Conservation (phyloP, 768 basidiomycete species). For the Suillus fuscotomentosus region DNA sequence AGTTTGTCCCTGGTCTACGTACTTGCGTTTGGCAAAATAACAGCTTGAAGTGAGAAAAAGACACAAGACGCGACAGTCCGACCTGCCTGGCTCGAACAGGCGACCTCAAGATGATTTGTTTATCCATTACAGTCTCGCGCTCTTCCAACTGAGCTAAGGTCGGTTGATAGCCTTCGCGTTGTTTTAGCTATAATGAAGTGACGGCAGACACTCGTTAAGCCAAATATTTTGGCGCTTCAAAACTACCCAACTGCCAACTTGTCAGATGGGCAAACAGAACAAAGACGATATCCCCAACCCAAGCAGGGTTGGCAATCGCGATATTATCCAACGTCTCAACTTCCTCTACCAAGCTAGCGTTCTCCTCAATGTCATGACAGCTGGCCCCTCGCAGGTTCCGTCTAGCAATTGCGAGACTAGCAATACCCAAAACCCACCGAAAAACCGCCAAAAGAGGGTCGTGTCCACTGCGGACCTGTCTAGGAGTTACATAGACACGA, state of each 20-base stretch:
- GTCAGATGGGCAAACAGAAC: slow-evolving; percentile 65
- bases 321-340: slow-evolving; percentile 80
- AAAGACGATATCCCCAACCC: slow-evolving; percentile 59
- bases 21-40: neutral
- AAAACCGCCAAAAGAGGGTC: slow-evolving; percentile 27
- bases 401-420: neutral
- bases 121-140: slow-evolving; percentile 45
- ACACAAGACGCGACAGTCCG: slow-evolving; percentile 18
- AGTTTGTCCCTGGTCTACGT: too few species aligned
- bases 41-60: neutral
- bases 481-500: slow-evolving; percentile 58
- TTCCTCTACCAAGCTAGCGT: slow-evolving; percentile 83
- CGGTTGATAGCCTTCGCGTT: neutral
- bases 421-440: slow-evolving; percentile 6
- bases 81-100: slow-evolving; percentile 44
- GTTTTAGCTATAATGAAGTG: neutral
- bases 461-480: slow-evolving; percentile 52
- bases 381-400: slow-evolving; percentile 10
- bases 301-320: slow-evolving; percentile 60
- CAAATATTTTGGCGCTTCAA: too few species aligned
- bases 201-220: neutral
- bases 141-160: slow-evolving; percentile 49
- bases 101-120: slow-evolving; percentile 38
- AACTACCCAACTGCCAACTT: neutral
- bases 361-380: slow-evolving; percentile 47